These are phyloP conservation scores for Aspergillus proliferans DNA, from an alignment of 2,329 filamentous ascomycete genomes.

Conservation along the genomic window DNA sequence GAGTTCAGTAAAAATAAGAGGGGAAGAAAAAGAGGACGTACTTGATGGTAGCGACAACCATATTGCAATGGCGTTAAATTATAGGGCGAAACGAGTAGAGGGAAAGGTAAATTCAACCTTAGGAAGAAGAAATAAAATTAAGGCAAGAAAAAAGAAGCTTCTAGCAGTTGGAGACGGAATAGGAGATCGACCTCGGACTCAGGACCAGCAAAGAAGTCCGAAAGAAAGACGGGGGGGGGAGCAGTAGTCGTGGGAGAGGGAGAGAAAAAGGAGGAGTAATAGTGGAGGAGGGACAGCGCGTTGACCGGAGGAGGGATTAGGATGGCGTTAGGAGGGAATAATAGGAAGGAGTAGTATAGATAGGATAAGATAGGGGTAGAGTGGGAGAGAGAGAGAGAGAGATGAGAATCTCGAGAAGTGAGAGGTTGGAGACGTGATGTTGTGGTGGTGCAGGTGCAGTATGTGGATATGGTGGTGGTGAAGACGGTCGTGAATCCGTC, in stretches of 20 bases:
- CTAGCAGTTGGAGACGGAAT: background rate
- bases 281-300: background rate
- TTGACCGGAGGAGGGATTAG: background rate
- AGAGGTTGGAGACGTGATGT: too few relatives aligned
- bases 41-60: conserved; percentile 62
- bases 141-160: background rate
- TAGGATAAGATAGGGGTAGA: background rate
- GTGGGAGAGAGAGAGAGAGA: conserved; percentile 1
- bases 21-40: conserved; percentile 31
- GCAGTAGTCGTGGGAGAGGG: conserved; percentile 3
- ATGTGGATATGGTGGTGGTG: too few relatives aligned
- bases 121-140: background rate
- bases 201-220: background rate
- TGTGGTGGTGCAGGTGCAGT: too few relatives aligned
- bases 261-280: conserved; percentile 1
- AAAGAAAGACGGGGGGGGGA: conserved; percentile 3
- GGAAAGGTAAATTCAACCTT: conserved; percentile 1
- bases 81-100: conserved; percentile 6
- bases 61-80: conserved; percentile 24
- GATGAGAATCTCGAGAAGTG: too few relatives aligned
- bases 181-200: conserved; percentile 3
- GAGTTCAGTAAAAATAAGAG: conserved; percentile 5
- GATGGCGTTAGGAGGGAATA: background rate
- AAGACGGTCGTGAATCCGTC: too few relatives aligned
- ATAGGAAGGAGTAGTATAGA: background rate